Conservation (phyloP, 2,329 filamentous ascomycete genomes). For the Corniculantispora saksenae region DNA sequence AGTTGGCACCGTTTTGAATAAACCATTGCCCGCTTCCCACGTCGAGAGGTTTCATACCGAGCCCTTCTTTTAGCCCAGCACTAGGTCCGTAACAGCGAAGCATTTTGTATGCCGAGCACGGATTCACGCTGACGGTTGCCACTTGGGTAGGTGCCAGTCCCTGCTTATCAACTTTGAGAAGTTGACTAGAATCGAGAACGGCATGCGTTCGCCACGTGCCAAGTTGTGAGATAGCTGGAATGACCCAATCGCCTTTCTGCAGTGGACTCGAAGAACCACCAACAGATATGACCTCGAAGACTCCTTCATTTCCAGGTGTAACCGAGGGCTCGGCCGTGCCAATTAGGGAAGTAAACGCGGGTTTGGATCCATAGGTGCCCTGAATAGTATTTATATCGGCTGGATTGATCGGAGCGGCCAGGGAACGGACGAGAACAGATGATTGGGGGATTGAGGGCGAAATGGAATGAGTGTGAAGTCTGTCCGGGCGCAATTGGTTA, state of each 20-base stretch:
- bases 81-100: slow-evolving; percentile 71
- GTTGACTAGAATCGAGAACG: slow-evolving; percentile 55
- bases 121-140: slow-evolving; percentile 88
- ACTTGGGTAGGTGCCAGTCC: slow-evolving; percentile 76
- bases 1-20: slow-evolving; percentile 95
- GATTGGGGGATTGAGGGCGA: slow-evolving; percentile 67
- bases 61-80: slow-evolving; percentile 44
- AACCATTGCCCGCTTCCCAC: slow-evolving; percentile 76
- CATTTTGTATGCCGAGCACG: slow-evolving; percentile 92
- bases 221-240: slow-evolving; percentile 79
- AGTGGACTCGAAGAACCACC: slow-evolving; percentile 59
- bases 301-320: slow-evolving; percentile 86
- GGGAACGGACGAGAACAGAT: slow-evolving; percentile 76
- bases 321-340: slow-evolving; percentile 76
- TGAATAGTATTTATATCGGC: slow-evolving; percentile 98
- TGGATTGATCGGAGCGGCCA: slow-evolving; percentile 91
- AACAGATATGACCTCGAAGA: slow-evolving; percentile 80
- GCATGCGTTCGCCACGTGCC: slow-evolving; percentile 96
- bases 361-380: slow-evolving; percentile 89
- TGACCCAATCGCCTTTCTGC: slow-evolving; percentile 85
- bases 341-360: slow-evolving; percentile 72
- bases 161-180: slow-evolving; percentile 71
- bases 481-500: slow-evolving; percentile 29
- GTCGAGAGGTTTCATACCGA: slow-evolving; percentile 48
- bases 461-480: slow-evolving; percentile 74